These are phyloP conservation scores for Panicum hallii DNA, from an alignment of 202 grass and related monocot genomes.

Conservation along the genomic window DNA sequence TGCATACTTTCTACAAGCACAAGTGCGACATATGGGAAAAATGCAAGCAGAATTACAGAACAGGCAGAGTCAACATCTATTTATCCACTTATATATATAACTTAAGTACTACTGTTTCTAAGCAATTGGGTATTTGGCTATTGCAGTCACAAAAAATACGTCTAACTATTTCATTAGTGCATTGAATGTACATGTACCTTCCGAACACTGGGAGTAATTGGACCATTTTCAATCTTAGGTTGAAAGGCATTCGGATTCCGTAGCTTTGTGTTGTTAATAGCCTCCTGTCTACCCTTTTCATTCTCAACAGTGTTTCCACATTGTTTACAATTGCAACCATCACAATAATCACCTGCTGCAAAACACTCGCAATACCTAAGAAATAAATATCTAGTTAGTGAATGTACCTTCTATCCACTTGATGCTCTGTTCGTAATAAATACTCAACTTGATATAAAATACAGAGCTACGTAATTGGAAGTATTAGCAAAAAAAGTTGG, in stretches of 20 bases:
- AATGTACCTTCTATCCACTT: conserved; percentile 38
- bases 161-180: conserved; percentile 43
- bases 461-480: conserved; percentile 4
- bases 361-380: conserved; percentile 85
- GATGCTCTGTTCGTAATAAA: conserved; percentile 44
- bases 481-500: conserved; percentile 35
- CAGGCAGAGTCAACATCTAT: neutral
- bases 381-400: conserved; percentile 45
- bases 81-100: conserved; percentile 10
- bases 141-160: conserved; percentile 25
- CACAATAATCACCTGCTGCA: conserved; percentile 71
- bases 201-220: conserved; percentile 47
- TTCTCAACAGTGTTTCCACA: conserved; percentile 75
- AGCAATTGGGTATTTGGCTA: conserved; percentile 7
- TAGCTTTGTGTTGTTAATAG: conserved; percentile 65
- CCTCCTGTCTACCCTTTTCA: conserved; percentile 65
- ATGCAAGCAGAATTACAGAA: neutral
- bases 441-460: conserved; percentile 9
- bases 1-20: conserved; percentile 16
- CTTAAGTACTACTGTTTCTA: neutral
- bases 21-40: conserved; percentile 1
- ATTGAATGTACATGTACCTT: conserved; percentile 64
- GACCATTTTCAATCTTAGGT: conserved; percentile 74
- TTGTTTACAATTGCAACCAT: conserved; percentile 80
- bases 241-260: conserved; percentile 76